Evolutionary conservation across 2,329 filamentous ascomycete genomes (phyloP).

Genomic region (Tolypocladium cylindrosporum): DNA sequence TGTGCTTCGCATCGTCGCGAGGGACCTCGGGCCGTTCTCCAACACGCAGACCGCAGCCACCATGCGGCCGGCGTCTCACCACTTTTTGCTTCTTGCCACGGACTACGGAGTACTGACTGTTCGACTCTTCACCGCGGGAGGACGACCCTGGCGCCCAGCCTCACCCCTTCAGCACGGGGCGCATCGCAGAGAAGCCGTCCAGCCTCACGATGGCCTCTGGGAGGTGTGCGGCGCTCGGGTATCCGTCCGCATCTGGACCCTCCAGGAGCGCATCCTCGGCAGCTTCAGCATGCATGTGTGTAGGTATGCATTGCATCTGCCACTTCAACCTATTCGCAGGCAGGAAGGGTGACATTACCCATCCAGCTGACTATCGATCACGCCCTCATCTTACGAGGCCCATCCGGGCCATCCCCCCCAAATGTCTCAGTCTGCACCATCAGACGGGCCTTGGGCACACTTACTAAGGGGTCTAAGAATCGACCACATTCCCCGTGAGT

Average conservation of each 20-base stretch:
- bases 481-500: too few relatives aligned
- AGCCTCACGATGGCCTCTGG: background rate
- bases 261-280: background rate
- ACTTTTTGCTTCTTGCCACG: background rate
- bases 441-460: background rate
- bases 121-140: background rate
- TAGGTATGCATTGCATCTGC: background rate
- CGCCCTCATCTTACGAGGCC: background rate
- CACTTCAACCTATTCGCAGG: background rate
- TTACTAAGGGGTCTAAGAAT: too few relatives aligned
- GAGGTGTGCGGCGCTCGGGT: background rate
- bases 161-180: background rate
- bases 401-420: background rate
- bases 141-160: background rate
- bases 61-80: background rate
- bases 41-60: background rate
- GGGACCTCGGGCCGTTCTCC: background rate
- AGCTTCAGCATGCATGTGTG: background rate
- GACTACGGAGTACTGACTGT: background rate
- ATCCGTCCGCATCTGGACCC: background rate
- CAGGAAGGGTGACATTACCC: background rate
- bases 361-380: background rate
- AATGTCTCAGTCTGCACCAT: background rate
- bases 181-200: background rate
- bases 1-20: background rate